Percentiles rank a stretch among this genome's conserved stretches.
Evolutionary conservation across 2,329 filamentous ascomycete genomes (phyloP).

Genomic region (Ophiostoma tasmaniense): DNA sequence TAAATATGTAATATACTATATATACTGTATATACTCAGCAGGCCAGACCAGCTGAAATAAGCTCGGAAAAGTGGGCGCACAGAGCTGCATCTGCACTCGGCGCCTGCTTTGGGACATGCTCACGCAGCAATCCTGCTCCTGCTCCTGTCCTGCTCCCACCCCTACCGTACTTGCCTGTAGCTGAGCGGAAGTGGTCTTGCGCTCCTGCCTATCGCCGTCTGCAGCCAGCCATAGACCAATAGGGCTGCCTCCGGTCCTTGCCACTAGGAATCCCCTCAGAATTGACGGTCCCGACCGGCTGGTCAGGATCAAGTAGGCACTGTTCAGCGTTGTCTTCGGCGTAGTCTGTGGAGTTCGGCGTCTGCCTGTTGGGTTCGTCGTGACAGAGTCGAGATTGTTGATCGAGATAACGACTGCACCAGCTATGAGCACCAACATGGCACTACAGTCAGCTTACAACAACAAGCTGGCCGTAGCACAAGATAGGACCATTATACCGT

Average conservation of each 20-base stretch:
- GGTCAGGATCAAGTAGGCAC: not conserved
- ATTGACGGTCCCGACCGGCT: not conserved
- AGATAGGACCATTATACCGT: too few relatives aligned
- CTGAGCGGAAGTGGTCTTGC: not conserved
- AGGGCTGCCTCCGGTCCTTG: not conserved
- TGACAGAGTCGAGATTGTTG: too few relatives aligned
- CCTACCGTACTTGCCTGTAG: not conserved
- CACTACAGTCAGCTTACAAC: not conserved
- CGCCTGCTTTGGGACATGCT: not conserved
- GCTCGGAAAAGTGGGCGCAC: constrained; percentile 6
- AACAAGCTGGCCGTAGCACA: not conserved
- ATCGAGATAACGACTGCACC: too few relatives aligned
- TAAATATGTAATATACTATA: too few relatives aligned
- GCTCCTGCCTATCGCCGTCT: not conserved
- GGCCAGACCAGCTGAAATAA: constrained; percentile 5
- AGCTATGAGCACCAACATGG: too few relatives aligned
- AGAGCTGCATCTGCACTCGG: not conserved
- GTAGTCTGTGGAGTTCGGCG: not conserved
- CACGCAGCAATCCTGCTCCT: not conserved
- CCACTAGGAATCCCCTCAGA: not conserved
- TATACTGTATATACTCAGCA: not conserved
- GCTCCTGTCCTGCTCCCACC: too few relatives aligned
- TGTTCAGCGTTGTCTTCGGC: not conserved
- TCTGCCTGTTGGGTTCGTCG: not conserved
- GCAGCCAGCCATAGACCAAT: not conserved